These are phyloP conservation scores for Nemania sp. DNA, from an alignment of 2,329 filamentous ascomycete genomes.

Conservation along the genomic window DNA sequence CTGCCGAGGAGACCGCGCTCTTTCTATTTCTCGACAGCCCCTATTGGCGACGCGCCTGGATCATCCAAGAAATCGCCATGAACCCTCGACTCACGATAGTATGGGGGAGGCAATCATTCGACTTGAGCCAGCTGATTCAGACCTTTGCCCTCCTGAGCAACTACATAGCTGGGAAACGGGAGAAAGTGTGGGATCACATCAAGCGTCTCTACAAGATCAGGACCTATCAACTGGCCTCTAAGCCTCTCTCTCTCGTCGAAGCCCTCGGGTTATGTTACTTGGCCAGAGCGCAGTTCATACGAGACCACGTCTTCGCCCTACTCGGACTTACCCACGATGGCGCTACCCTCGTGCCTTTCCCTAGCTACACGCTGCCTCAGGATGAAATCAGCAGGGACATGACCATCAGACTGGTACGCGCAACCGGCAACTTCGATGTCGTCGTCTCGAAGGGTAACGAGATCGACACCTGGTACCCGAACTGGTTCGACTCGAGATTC, in stretches of 20 bases:
- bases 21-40: constrained; percentile 21
- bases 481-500: constrained; percentile 24
- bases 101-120: constrained; percentile 24
- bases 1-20: constrained; percentile 20
- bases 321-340: constrained; percentile 29
- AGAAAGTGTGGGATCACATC: constrained; percentile 21
- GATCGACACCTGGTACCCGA: constrained; percentile 23
- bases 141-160: constrained; percentile 11
- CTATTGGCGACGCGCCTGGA: constrained; percentile 26
- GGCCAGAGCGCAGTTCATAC: constrained; percentile 18
- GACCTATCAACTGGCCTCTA: constrained; percentile 17
- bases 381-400: constrained; percentile 26
- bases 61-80: constrained; percentile 27
- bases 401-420: constrained; percentile 22
- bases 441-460: constrained; percentile 15
- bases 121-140: constrained; percentile 14
- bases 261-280: constrained; percentile 20
- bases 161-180: constrained; percentile 12
- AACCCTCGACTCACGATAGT: constrained; percentile 21
- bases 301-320: constrained; percentile 22
- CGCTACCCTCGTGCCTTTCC: constrained; percentile 20
- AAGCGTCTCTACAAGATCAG: constrained; percentile 21
- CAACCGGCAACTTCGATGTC: constrained; percentile 23
- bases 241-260: constrained; percentile 25
- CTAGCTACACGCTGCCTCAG: constrained; percentile 19